Percentiles rank a stretch among this genome's conserved stretches.
phyloP scores from a whole-genome alignment of 108 stramenopile genomes.

The Conticribra guillardii region DNA sequence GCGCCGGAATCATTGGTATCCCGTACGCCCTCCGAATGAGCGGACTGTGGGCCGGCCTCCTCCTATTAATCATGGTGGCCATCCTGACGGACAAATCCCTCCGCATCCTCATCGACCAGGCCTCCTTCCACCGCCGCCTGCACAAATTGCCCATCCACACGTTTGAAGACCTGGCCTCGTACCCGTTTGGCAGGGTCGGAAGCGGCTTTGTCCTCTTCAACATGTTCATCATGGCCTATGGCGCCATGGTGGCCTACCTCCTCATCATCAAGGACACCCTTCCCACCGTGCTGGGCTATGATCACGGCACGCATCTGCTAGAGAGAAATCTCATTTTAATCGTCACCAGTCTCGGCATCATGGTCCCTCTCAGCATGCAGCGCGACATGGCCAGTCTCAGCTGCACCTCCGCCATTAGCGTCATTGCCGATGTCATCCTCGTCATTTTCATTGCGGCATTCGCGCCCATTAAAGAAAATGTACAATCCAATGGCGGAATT shows the following conservation, averaged over 20 bases:
- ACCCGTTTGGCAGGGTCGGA: slow-evolving; percentile 68
- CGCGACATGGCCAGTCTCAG: slow-evolving; percentile 78
- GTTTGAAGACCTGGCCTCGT: slow-evolving; percentile 69
- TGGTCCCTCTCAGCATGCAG: slow-evolving; percentile 76
- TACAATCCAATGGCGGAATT: slow-evolving; percentile 69
- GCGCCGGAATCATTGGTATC: slow-evolving; percentile 89
- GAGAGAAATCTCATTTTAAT: slow-evolving; percentile 66
- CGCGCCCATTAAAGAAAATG: slow-evolving; percentile 61
- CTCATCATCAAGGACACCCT: slow-evolving; percentile 86
- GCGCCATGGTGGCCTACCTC: slow-evolving; percentile 88
- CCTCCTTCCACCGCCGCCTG: slow-evolving; percentile 68
- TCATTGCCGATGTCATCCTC: slow-evolving; percentile 71
- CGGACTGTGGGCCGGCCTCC: slow-evolving; percentile 67
- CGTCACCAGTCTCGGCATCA: slow-evolving; percentile 51
- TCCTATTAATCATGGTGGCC: slow-evolving; percentile 64
- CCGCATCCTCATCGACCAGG: slow-evolving; percentile 75
- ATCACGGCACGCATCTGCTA: slow-evolving; percentile 48
- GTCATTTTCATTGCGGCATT: slow-evolving; percentile 67
- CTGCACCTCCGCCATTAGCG: slow-evolving; percentile 63
- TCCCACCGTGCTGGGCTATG: slow-evolving; percentile 67
- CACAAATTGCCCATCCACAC: slow-evolving; percentile 55
- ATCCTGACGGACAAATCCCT: slow-evolving; percentile 76
- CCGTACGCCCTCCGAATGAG: slow-evolving; percentile 74
- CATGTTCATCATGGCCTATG: slow-evolving; percentile 85
- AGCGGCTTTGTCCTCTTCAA: slow-evolving; percentile 57